phyloP scores from a whole-genome alignment of 129 eudicot species.

The Arctium lappa region DNA sequence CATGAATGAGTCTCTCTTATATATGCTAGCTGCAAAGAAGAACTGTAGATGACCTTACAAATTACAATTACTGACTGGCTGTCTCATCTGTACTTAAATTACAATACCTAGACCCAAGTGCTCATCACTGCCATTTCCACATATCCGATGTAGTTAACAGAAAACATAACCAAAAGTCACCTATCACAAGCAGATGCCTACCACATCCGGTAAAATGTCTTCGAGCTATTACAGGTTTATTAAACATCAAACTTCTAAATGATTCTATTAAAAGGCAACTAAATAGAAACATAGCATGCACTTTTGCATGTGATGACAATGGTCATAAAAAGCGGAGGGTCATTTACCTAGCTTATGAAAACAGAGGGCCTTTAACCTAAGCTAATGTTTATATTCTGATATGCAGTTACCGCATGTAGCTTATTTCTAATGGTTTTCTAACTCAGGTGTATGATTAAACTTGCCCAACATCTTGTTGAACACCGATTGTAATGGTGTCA shows the following conservation, averaged over 20 bases:
- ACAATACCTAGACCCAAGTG: not conserved
- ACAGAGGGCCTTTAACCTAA: no score
- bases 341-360: no score
- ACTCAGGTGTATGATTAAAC: not conserved
- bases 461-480: slow-evolving; percentile 7
- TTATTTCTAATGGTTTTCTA: not conserved
- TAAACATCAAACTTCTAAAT: not conserved
- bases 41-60: no score
- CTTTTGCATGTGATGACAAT: not conserved
- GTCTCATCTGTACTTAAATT: not conserved
- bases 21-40: no score
- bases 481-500: not conserved
- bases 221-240: not conserved
- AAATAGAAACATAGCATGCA: not conserved
- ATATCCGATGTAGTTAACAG: no score
- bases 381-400: no score
- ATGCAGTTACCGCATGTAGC: not conserved
- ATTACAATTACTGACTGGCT: no score
- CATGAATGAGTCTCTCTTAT: no score
- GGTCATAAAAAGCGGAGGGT: not conserved
- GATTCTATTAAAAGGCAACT: not conserved
- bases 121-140: not conserved
- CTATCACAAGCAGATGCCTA: no score
- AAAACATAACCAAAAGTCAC: no score
- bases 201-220: no score